Evolutionary conservation across 148 eudicot species (phyloP), one percentile per base, ranked within the genome.

Genomic region (Diospyros lotus): DNA sequence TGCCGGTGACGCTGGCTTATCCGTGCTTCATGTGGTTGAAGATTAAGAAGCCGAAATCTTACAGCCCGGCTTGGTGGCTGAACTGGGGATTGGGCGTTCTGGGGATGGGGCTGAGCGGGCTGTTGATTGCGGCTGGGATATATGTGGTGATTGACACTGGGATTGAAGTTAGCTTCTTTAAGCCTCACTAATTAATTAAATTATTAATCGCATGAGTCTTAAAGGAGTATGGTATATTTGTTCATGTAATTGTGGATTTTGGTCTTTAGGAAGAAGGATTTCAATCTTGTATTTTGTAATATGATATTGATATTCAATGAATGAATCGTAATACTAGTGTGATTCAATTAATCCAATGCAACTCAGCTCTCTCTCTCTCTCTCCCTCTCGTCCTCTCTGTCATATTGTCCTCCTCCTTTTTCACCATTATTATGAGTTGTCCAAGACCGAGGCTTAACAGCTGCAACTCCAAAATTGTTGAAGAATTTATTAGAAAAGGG

Each of bases 21-120:
- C 98, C 98, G 14, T 93, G 96, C 68, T 91, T 91, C 60, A 93
- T 91, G 89, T 93, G 98, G 98, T 54, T 84, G 0, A 89, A 82
- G 76, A 61, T 93, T 9, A 91, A 84, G 78, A 89, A 89, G 70
- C 96, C 96, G 0, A 81, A 83, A 69, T 77, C 28, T 28, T 89
- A 83, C 68, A 76, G 89, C 71, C 85, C 85, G 43, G 42, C 59
- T 50, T 93, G 98, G 98, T 93, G 88, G 81, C 76, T 93, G 2
- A 93, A 93, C 66, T 89, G 92, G 92, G 82, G 73, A n/a, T 71
- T 93, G 18, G 93, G 93, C 10, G 68, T 87, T 13, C 68, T 87
- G 1, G 98, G 96, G 28, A 84, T 89, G 83, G 56, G 73, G 15
- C 78, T 93, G 12, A 93, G 96, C 81, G 88, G 41, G 50, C 28